Conservation (phyloP, 257 asterid genomes). For the Mitragyna speciosa region DNA sequence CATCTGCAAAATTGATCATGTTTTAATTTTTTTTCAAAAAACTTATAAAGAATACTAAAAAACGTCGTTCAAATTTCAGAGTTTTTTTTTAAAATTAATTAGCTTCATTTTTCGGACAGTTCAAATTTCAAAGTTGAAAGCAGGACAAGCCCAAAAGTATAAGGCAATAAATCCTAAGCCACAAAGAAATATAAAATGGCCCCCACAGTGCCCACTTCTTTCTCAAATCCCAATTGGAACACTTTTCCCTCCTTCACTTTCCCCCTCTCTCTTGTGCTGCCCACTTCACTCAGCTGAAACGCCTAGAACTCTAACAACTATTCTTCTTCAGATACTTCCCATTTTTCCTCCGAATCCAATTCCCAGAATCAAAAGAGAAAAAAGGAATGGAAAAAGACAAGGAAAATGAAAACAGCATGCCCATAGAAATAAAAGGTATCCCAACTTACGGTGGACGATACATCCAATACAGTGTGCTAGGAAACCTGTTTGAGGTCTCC, state of each 20-base stretch:
- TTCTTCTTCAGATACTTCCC: not conserved
- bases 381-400: constrained; percentile 29
- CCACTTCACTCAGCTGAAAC: not conserved
- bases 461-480: constrained; percentile 65
- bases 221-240: not conserved
- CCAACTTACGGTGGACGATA: constrained; percentile 65
- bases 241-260: not conserved
- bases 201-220: constrained; percentile 3
- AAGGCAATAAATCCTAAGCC: not conserved
- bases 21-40: too few species aligned
- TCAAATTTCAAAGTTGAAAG: constrained; percentile 13
- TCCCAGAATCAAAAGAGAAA: constrained; percentile 9
- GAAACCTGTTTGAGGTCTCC: constrained; percentile 68
- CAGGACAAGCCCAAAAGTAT: constrained; percentile 1
- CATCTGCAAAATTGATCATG: too few species aligned
- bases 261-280: not conserved
- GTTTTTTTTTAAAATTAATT: too few species aligned
- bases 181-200: constrained; percentile 1
- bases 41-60: too few species aligned
- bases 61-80: too few species aligned
- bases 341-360: not conserved
- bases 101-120: not conserved
- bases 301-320: not conserved
- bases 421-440: constrained; percentile 42
- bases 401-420: constrained; percentile 41